These are phyloP conservation scores for Chrysoporthe deuterocubensis DNA, from an alignment of 2,329 filamentous ascomycete species.

Conservation along the genomic window DNA sequence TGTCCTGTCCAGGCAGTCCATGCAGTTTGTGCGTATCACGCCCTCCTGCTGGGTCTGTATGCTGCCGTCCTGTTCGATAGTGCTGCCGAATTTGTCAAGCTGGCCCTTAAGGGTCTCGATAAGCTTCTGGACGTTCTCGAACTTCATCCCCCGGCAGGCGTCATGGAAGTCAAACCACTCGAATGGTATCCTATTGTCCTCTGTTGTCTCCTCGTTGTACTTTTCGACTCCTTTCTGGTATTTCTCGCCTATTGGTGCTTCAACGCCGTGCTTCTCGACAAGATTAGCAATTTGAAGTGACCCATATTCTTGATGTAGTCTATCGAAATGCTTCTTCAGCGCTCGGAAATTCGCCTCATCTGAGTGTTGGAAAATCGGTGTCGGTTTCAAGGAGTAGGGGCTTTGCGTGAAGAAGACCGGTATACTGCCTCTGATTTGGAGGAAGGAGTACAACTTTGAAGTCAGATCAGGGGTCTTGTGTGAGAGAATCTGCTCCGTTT, in stretches of 20 bases:
- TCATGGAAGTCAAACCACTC: constrained; percentile 99
- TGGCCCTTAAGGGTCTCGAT: constrained; percentile 70
- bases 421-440: constrained; percentile 89
- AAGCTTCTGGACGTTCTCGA: constrained; percentile 87
- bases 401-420: constrained; percentile 95
- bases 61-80: constrained; percentile 55
- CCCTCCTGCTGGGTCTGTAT: constrained; percentile 64
- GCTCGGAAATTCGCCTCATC: constrained; percentile 77
- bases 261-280: constrained; percentile 85
- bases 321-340: constrained; percentile 78
- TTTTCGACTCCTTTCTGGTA: constrained; percentile 71
- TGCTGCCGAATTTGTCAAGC: constrained; percentile 75
- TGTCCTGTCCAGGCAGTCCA: constrained; percentile 96
- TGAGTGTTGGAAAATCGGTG: constrained; percentile 81
- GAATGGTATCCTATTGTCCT: constrained; percentile 62
- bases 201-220: constrained; percentile 66
- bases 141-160: constrained; percentile 94
- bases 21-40: constrained; percentile 92
- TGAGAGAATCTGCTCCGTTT: constrained; percentile 93
- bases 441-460: constrained; percentile 75
- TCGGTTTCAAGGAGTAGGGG: constrained; percentile 89
- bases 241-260: constrained; percentile 76
- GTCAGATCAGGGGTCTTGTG: constrained; percentile 65
- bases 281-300: constrained; percentile 78
- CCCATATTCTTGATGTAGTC: constrained; percentile 72